Percentiles rank a stretch among this genome's conserved stretches.
Evolutionary conservation across 352 stramenopile genomes (phyloP).

Genomic region (Blastocystis sp.): DNA sequence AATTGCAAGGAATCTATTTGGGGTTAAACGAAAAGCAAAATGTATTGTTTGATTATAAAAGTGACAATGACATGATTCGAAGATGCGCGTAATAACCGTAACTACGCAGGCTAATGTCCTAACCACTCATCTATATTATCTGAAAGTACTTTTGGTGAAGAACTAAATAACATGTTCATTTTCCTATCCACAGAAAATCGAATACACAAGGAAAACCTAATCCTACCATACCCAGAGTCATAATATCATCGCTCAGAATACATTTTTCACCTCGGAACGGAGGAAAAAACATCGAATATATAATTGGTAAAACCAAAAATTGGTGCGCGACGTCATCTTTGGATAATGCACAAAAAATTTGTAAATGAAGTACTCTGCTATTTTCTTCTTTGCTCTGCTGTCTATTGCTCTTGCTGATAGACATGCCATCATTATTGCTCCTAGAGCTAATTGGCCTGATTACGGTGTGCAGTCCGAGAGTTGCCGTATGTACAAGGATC

Average conservation of each 20-base stretch:
- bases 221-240: no score
- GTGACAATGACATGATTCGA: constrained; percentile 45
- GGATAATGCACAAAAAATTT: background rate
- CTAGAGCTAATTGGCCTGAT: constrained; percentile 41
- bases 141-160: background rate
- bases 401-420: constrained; percentile 14
- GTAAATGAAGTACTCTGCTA: background rate
- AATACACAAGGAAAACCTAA: no score
- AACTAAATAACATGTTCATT: no score
- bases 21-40: constrained; percentile 4
- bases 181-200: no score
- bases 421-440: constrained; percentile 52
- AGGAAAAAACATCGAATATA: background rate
- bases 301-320: background rate
- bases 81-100: constrained; percentile 33
- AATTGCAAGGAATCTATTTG: background rate
- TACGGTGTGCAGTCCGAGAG: constrained; percentile 54
- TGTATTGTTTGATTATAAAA: constrained; percentile 19
- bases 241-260: no score
- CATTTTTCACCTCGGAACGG: no score
- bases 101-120: constrained; percentile 41
- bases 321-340: background rate
- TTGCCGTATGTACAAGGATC: constrained; percentile 61
- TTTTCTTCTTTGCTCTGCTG: background rate
- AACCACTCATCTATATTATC: constrained; percentile 35